Evolutionary conservation across 805 yeast genomes (phyloP).

Genomic region (Wickerhamomyces mucosus): DNA sequence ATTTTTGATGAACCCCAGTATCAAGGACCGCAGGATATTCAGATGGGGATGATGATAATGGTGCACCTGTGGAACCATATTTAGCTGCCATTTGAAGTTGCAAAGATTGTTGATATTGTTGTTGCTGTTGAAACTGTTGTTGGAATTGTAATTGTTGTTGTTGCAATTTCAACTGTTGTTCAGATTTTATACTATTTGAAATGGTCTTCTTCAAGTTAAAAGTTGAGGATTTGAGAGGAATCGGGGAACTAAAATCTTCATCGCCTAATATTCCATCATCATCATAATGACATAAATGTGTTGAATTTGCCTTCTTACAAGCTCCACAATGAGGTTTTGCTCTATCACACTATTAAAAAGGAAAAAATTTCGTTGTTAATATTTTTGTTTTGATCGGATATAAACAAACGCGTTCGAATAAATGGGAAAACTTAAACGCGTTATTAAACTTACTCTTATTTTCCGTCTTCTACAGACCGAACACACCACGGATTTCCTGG

Average conservation of each 20-base stretch:
- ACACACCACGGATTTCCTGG: conserved; percentile 21
- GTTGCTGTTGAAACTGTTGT: conserved; percentile 11
- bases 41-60: conserved; percentile 1
- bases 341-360: conserved; percentile 17
- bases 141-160: conserved; percentile 13
- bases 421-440: background rate
- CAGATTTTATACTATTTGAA: background rate
- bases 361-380: conserved; percentile 3
- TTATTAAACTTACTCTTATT: conserved; percentile 17
- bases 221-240: background rate
- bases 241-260: conserved; percentile 1
- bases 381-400: conserved; percentile 1
- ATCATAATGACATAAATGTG: conserved; percentile 18
- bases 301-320: conserved; percentile 17
- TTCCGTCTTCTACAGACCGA: conserved; percentile 21
- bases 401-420: conserved; percentile 5
- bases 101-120: conserved; percentile 11
- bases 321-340: conserved; percentile 18
- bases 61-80: conserved; percentile 14
- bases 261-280: conserved; percentile 7
- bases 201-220: background rate
- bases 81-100: conserved; percentile 16
- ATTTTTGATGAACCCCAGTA: too few relatives aligned
- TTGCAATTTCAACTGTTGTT: conserved; percentile 8
- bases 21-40: background rate